Conservation (phyloP, 1,139 yeast species). For the Candida pseudoviswanathii region DNA sequence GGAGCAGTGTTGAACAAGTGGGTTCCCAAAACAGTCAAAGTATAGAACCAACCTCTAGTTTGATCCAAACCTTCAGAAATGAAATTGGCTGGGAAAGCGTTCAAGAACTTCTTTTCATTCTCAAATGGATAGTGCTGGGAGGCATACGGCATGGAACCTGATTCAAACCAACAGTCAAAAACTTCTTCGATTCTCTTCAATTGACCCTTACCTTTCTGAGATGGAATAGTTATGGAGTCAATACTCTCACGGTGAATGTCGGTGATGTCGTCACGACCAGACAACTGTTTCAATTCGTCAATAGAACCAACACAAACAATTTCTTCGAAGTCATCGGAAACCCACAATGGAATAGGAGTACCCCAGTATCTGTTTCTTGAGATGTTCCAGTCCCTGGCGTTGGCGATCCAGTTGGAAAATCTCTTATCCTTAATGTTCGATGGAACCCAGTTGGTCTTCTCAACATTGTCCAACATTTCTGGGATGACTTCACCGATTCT, state of each 20-base stretch:
- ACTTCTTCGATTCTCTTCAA: slow-evolving; percentile 95
- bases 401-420: slow-evolving; percentile 95
- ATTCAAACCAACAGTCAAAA: slow-evolving; percentile 99
- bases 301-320: slow-evolving; percentile 91
- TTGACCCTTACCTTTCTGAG: slow-evolving; percentile 84
- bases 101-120: slow-evolving; percentile 69
- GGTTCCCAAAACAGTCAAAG: slow-evolving; percentile 92
- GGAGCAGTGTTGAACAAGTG: slow-evolving; percentile 93
- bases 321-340: slow-evolving; percentile 88
- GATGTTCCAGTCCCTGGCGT: slow-evolving; percentile 98
- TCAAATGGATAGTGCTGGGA: slow-evolving; percentile 97
- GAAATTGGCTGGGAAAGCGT: slow-evolving; percentile 93
- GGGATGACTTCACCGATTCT: slow-evolving; percentile 86
- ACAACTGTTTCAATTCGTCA: slow-evolving; percentile 77
- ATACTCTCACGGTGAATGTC: slow-evolving; percentile 94
- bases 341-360: slow-evolving; percentile 98
- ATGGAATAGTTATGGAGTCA: slow-evolving; percentile 91
- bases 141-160: slow-evolving; percentile 99
- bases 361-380: slow-evolving; percentile 99
- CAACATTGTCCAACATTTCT: slow-evolving; percentile 84
- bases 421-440: slow-evolving; percentile 86
- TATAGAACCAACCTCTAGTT: slow-evolving; percentile 99
- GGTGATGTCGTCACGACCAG: slow-evolving; percentile 78
- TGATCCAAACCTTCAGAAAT: slow-evolving; percentile 99
- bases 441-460: slow-evolving; percentile 94